Base-by-base conservation (phyloP, 106 monocot genomes). In the Dendrobium catenatum region DNA sequence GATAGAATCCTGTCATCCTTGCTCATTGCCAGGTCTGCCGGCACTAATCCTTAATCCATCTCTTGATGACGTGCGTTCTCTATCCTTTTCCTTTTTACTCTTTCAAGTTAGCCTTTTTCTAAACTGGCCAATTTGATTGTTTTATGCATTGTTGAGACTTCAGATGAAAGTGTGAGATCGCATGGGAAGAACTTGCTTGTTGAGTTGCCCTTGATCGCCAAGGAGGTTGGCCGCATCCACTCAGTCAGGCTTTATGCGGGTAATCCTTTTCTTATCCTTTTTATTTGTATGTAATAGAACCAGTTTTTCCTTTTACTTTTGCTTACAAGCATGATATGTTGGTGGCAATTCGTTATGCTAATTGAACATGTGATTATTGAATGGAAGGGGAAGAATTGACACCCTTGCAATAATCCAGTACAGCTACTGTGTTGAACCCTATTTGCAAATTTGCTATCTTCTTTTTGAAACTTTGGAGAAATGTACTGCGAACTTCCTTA, bases 141-240 rank as follows among this genome's bases (percentile, higher is more conserved):
- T 42, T 42, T 74, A 29, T 19, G 7, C 20, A 11, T 42, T 74
- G 74, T 42, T 74, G 27, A 18, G 15, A 55, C 2, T 77, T 54
- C 77, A 77, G 77, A 77, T 77, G 77, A 29, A 16, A n/a, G 18
- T 76, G n/a, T 4, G 42, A 54, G 0, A 6, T 29, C 77, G 27
- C 77, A 54, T 26, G 31, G 11, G 9, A 51, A 55, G 19, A 77
- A 6, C 27, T 54, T 77, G 18, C 27, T 6, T 48, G 26, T 77
- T 9, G 77, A 77, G 16, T 77, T 77, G n/a, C 51, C 77, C 13
- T 77, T 77, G 54, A 48, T 77, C 5, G 48, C 77, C 26, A 77
- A 77, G 27, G 77, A 55, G 54, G 51, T 77, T 51, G 77, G 77
- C 4, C 48, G 77, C 51, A 77, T 77, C 77, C 48, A 54, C 15